phyloP scores from a whole-genome alignment of 192 early-diverging fungal genomes.

The Coemansia reversa region DNA sequence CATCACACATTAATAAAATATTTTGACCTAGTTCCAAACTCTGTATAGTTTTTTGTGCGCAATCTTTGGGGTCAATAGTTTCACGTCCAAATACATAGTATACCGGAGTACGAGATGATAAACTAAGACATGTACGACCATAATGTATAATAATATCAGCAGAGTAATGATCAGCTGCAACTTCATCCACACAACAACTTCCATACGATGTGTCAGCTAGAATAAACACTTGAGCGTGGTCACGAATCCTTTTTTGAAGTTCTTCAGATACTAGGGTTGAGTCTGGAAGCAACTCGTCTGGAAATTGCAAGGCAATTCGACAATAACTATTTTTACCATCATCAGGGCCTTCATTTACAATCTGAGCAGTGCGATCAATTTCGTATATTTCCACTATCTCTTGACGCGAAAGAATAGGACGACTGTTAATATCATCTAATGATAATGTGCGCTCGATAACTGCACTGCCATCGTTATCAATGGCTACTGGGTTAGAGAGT shows the following conservation, averaged over 20 bases:
- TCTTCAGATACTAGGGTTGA: slow-evolving; percentile 62
- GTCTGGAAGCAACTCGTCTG: slow-evolving; percentile 78
- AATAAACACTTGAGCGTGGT: slow-evolving; percentile 62
- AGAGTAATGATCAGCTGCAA: slow-evolving; percentile 86
- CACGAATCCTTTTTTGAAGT: slow-evolving; percentile 32
- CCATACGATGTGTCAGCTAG: slow-evolving; percentile 97
- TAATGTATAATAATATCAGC: slow-evolving; percentile 94
- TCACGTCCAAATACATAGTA: slow-evolving; percentile 83
- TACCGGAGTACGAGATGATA: slow-evolving; percentile 79
- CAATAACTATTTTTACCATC: slow-evolving; percentile 29
- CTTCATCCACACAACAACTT: slow-evolving; percentile 97
- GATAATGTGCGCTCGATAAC: slow-evolving; percentile 57
- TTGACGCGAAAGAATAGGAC: slow-evolving; percentile 17
- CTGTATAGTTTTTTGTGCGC: slow-evolving; percentile 25
- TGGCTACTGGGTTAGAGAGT: not conserved
- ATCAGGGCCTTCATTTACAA: slow-evolving; percentile 34
- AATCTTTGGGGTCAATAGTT: slow-evolving; percentile 64
- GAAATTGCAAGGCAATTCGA: slow-evolving; percentile 86
- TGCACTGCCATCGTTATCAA: slow-evolving; percentile 65
- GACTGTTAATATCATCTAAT: slow-evolving; percentile 26
- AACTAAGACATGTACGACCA: slow-evolving; percentile 86
- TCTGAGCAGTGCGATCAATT: slow-evolving; percentile 61
- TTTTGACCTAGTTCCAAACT: slow-evolving; percentile 24
- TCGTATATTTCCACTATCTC: slow-evolving; percentile 60
- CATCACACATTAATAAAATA: slow-evolving; percentile 75